phyloP scores from a whole-genome alignment of 2,329 filamentous ascomycete species.

The Trichoderma hamatum region DNA sequence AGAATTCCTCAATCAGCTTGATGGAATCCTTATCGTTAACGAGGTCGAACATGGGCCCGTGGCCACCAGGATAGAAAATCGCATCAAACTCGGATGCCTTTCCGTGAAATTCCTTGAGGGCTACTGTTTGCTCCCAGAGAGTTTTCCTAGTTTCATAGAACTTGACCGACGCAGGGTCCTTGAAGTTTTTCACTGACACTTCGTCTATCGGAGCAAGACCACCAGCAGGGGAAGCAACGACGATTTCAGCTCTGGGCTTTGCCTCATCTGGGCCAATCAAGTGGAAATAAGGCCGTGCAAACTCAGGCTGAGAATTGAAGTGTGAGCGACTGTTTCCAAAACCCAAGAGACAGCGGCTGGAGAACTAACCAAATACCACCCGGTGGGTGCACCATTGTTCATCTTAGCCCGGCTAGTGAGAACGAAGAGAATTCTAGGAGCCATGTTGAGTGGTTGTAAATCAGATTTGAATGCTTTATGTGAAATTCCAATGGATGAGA shows the following conservation, averaged over 20 bases:
- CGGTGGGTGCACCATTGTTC: slow-evolving; percentile 55
- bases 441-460: slow-evolving; percentile 40
- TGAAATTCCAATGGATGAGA: neutral
- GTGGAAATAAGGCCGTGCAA: slow-evolving; percentile 63
- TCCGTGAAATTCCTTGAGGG: slow-evolving; percentile 14
- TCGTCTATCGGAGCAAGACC: slow-evolving; percentile 65
- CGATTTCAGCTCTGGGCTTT: slow-evolving; percentile 54
- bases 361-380: slow-evolving; percentile 67
- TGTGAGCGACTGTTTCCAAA: neutral
- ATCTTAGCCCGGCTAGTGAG: slow-evolving; percentile 65
- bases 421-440: slow-evolving; percentile 68
- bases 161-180: slow-evolving; percentile 53
- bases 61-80: slow-evolving; percentile 53
- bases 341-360: neutral
- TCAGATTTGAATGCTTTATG: neutral
- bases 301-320: slow-evolving; percentile 52
- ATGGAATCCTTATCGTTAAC: slow-evolving; percentile 53
- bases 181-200: slow-evolving; percentile 57
- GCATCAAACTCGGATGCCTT: slow-evolving; percentile 33
- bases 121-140: slow-evolving; percentile 58
- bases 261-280: slow-evolving; percentile 48
- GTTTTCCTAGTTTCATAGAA: slow-evolving; percentile 60
- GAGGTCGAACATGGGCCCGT: slow-evolving; percentile 65
- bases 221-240: slow-evolving; percentile 64
- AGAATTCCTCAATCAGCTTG: slow-evolving; percentile 60